Evolutionary conservation across 352 stramenopile species (phyloP), one percentile per base, ranked within the genome.

Genomic region (Pythium brassicae): DNA sequence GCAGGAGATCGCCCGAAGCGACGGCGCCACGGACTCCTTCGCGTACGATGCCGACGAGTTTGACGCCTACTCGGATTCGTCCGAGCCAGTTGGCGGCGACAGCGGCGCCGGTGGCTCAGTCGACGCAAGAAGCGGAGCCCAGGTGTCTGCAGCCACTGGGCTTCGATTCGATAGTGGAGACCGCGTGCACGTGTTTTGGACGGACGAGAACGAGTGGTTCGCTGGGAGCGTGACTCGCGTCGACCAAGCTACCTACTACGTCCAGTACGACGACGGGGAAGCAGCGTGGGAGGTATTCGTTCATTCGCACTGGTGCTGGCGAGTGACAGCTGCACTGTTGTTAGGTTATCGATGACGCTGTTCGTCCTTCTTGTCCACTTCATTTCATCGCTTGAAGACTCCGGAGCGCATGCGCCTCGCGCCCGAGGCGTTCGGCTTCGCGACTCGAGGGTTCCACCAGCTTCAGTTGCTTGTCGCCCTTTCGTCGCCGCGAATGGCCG

Each of bases 231-330:
- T 67, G 3, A 50, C 60, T 35, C 49, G 55, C 17, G 22, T 55
- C 4, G 65, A 73, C 5, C 20, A 55, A 20, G 23, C 14, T 8
- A 0, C 56, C n/a, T 77, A 53, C 40, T 68, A 66, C 39, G 63
- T 87, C 11, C 55, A 69, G 20, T 87, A 87, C 48, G 58, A 72
- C 20, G 76, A 87, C 27, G 74, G 72, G 22, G 76, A 87, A 27
- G 34, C 72, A 20, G 60, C 62, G 32, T 86, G 76, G 74, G 74
- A 86, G 55, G 57, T 67, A 45, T 32, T 40, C 69, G 12, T 14
- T 20, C 26, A 7, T 29, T n/a, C 40, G 2, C 7, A 40, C 27
- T 26, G 19, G 47, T n/a, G 10, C 23, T 49, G 23, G 22, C 22
- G 11, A 34, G 22, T 50, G 11, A 15, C 8, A 11, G 25, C 22